These are phyloP conservation scores for Solanum phureja DNA, from an alignment of 257 asterid species.

Conservation along the genomic window DNA sequence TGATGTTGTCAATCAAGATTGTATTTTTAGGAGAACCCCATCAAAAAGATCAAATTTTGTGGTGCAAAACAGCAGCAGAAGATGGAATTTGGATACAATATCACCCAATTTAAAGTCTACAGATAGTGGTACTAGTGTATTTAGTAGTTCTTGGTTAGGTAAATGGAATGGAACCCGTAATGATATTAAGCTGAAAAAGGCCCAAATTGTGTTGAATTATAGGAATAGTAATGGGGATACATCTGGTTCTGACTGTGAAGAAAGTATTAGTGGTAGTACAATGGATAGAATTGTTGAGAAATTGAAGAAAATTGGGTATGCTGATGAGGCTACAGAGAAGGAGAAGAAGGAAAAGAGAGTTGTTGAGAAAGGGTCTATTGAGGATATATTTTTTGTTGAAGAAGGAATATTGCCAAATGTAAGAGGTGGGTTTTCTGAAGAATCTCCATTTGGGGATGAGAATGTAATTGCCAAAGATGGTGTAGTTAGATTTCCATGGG, in stretches of 20 bases:
- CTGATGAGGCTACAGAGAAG: slow-evolving; percentile 47
- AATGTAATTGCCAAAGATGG: slow-evolving; percentile 28
- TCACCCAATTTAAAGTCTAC: slow-evolving; percentile 5
- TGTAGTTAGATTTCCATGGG: slow-evolving; percentile 78
- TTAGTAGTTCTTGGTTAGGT: slow-evolving; percentile 61
- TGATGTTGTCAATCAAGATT: slow-evolving; percentile 13
- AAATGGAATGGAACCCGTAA: slow-evolving; percentile 44
- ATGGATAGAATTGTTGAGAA: slow-evolving; percentile 90
- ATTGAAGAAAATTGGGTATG: slow-evolving; percentile 77
- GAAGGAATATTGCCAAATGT: slow-evolving; percentile 73
- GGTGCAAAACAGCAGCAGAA: slow-evolving; percentile 11
- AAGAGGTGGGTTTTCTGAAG: slow-evolving; percentile 69
- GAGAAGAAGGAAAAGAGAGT: slow-evolving; percentile 18
- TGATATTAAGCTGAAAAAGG: slow-evolving; percentile 24
- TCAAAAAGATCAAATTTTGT: slow-evolving; percentile 27
- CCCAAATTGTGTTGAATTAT: slow-evolving; percentile 41
- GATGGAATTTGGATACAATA: slow-evolving; percentile 8
- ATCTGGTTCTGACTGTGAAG: slow-evolving; percentile 71
- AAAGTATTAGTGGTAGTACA: slow-evolving; percentile 65
- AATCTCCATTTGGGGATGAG: slow-evolving; percentile 48
- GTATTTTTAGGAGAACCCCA: slow-evolving; percentile 19
- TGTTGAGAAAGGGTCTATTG: slow-evolving; percentile 70
- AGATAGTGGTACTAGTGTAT: slow-evolving; percentile 9
- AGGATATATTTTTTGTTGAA: slow-evolving; percentile 74
- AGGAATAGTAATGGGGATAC: slow-evolving; percentile 39